These are phyloP conservation scores for Euphorbia schlechtendalii DNA, from an alignment of 441 rosid genomes.

Conservation along the genomic window DNA sequence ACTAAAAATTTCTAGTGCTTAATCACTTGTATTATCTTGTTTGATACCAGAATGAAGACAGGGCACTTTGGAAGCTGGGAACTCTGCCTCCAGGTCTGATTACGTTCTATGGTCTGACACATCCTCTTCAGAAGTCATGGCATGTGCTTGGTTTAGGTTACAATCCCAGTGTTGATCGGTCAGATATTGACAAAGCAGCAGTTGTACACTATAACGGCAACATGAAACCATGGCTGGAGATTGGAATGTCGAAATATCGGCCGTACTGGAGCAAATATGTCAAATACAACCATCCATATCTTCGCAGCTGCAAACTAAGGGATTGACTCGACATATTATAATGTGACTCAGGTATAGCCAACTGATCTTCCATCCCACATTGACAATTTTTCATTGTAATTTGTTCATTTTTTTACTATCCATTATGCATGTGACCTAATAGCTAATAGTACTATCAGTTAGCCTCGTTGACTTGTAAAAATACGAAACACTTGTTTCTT, in stretches of 20 bases:
- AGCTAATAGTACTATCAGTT: no score
- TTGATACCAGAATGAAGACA: conserved; percentile 63
- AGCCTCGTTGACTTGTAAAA: no score
- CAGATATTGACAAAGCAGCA: conserved; percentile 80
- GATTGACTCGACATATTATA: conserved; percentile 33
- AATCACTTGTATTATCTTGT: conserved; percentile 7
- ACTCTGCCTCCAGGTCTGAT: conserved; percentile 95
- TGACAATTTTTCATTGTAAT: no score
- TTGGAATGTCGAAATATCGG: conserved; percentile 90
- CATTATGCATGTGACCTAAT: no score
- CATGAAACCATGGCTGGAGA: conserved; percentile 99
- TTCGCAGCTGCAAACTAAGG: conserved; percentile 66
- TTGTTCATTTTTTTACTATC: no score
- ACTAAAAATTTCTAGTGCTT: background rate
- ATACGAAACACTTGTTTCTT: no score
- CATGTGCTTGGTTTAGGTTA: conserved; percentile 96
- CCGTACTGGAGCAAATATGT: conserved; percentile 83
- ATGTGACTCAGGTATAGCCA: conserved; percentile 16
- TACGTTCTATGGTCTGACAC: conserved; percentile 77
- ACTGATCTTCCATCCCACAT: no score
- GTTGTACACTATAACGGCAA: conserved; percentile 94
- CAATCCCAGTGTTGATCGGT: conserved; percentile 70
- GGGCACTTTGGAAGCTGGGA: conserved; percentile 94
- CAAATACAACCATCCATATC: conserved; percentile 76
- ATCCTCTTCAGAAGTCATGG: conserved; percentile 89